These are phyloP conservation scores for Starmerella cellae DNA, from an alignment of 805 yeast species.

Conservation along the genomic window DNA sequence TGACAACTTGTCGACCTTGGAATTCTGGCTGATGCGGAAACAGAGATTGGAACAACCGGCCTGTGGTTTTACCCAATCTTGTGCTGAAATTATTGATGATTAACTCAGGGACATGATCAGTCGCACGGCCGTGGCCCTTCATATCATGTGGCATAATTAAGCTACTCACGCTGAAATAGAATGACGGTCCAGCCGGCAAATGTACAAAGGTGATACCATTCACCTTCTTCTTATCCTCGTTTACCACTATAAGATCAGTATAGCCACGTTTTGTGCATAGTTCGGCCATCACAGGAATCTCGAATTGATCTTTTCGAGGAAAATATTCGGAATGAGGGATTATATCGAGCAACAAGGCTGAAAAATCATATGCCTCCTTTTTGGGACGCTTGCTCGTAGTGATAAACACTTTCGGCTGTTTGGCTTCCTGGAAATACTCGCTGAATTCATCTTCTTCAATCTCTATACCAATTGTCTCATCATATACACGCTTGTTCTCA, in stretches of 20 bases:
- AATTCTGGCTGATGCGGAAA: slow-evolving; percentile 91
- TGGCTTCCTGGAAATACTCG: slow-evolving; percentile 38
- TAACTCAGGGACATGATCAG: slow-evolving; percentile 83
- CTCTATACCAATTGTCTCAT: slow-evolving; percentile 54
- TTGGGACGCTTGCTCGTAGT: slow-evolving; percentile 83
- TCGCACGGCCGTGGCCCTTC: slow-evolving; percentile 78
- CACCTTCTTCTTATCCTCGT: slow-evolving; percentile 86
- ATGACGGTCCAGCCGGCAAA: slow-evolving; percentile 90
- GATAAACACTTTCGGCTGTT: slow-evolving; percentile 72
- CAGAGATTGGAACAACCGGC: slow-evolving; percentile 77
- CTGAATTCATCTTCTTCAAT: slow-evolving; percentile 43
- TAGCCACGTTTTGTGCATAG: slow-evolving; percentile 70
- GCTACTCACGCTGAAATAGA: slow-evolving; percentile 75
- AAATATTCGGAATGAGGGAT: slow-evolving; percentile 78
- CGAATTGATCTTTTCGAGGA: slow-evolving; percentile 72
- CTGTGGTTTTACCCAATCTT: slow-evolving; percentile 84
- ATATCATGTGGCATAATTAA: slow-evolving; percentile 62
- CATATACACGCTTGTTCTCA: slow-evolving; percentile 71
- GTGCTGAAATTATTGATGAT: slow-evolving; percentile 87
- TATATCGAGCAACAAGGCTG: slow-evolving; percentile 70
- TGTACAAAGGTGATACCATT: slow-evolving; percentile 89
- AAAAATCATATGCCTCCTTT: slow-evolving; percentile 78
- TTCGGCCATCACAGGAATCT: slow-evolving; percentile 75
- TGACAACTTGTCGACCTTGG: slow-evolving; percentile 89
- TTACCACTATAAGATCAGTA: slow-evolving; percentile 77